A percentile compares a stretch with the other conserved stretches of the same genome.
Evolutionary conservation across 2,329 filamentous ascomycete genomes (phyloP).

Genomic region (Acrodontium crateriforme): DNA sequence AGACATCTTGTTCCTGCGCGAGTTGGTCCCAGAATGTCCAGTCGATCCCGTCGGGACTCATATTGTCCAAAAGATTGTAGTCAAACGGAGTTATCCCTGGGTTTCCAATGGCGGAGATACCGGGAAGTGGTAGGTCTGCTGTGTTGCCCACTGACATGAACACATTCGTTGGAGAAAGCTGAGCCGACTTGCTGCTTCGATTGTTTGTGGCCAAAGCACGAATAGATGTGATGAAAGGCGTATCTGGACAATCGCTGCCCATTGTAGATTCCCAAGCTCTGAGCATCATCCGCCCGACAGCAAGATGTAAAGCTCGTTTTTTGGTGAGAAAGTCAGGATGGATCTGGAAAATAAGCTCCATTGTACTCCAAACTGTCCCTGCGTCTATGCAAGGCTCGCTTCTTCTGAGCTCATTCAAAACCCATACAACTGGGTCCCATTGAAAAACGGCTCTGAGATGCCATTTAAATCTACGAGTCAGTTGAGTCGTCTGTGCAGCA

Average conservation of each 20-base stretch:
- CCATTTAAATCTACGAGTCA: conserved; percentile 36
- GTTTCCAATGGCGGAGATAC: not conserved
- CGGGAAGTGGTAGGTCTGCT: not conserved
- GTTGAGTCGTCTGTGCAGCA: conserved; percentile 25
- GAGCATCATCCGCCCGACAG: conserved; percentile 29
- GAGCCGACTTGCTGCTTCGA: not conserved
- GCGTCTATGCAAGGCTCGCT: conserved; percentile 9
- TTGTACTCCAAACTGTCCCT: conserved; percentile 28
- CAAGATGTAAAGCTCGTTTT: conserved; percentile 28
- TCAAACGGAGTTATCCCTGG: too few relatives aligned
- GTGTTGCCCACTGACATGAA: not conserved
- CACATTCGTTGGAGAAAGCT: not conserved
- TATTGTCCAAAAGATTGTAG: conserved; percentile 1
- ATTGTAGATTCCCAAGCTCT: conserved; percentile 29
- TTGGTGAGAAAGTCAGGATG: conserved; percentile 28
- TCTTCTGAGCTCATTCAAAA: conserved; percentile 21
- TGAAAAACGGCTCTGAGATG: conserved; percentile 39
- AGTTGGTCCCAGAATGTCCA: conserved; percentile 14
- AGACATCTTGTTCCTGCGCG: conserved; percentile 5
- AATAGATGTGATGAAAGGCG: not conserved
- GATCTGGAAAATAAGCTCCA: conserved; percentile 30
- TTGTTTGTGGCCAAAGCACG: not conserved
- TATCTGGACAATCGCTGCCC: conserved; percentile 1
- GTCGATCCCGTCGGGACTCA: conserved; percentile 9
- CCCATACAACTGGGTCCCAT: conserved; percentile 26